A percentile compares a stretch with the other conserved stretches of the same genome.
Evolutionary conservation across 2,329 filamentous ascomycete genomes (phyloP).

Genomic region (Xylariaceae sp.): DNA sequence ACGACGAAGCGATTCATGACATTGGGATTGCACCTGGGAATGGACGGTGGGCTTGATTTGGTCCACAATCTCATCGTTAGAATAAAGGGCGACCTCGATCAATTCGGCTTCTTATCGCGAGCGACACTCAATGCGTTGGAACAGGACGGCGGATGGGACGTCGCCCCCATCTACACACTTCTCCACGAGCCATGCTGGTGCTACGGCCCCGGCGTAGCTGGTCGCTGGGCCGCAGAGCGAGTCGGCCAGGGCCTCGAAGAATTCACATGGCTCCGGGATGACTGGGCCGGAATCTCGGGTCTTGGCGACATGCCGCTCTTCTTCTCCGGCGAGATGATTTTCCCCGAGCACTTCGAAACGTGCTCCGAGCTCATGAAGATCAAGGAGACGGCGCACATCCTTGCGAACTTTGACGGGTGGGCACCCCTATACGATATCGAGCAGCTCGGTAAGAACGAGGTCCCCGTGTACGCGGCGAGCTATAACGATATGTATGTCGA

Average conservation of each 20-base stretch:
- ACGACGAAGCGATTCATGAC: conserved; percentile 71
- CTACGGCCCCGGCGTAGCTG: conserved; percentile 55
- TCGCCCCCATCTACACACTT: conserved; percentile 75
- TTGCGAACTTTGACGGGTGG: conserved; percentile 68
- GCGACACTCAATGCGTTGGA: conserved; percentile 67
- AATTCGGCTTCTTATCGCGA: conserved; percentile 69
- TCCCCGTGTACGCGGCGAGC: conserved; percentile 79
- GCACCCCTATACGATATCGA: conserved; percentile 68
- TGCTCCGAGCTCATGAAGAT: conserved; percentile 71
- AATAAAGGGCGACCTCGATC: conserved; percentile 65
- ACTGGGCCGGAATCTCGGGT: conserved; percentile 36
- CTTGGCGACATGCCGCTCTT: conserved; percentile 51
- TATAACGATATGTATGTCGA: conserved; percentile 96
- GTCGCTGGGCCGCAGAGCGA: conserved; percentile 70
- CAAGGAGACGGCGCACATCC: conserved; percentile 60
- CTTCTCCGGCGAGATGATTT: conserved; percentile 93
- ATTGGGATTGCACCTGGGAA: conserved; percentile 71
- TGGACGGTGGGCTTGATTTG: conserved; percentile 68
- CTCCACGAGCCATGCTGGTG: conserved; percentile 88
- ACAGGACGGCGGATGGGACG: conserved; percentile 62
- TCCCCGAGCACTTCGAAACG: conserved; percentile 75
- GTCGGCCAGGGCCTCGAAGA: conserved; percentile 46
- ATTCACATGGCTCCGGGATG: conserved; percentile 48
- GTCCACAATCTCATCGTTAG: conserved; percentile 71
- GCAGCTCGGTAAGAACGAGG: conserved; percentile 68